Evolutionary conservation across 2,329 filamentous ascomycete genomes (phyloP).

Genomic region (Fusarium clavum): DNA sequence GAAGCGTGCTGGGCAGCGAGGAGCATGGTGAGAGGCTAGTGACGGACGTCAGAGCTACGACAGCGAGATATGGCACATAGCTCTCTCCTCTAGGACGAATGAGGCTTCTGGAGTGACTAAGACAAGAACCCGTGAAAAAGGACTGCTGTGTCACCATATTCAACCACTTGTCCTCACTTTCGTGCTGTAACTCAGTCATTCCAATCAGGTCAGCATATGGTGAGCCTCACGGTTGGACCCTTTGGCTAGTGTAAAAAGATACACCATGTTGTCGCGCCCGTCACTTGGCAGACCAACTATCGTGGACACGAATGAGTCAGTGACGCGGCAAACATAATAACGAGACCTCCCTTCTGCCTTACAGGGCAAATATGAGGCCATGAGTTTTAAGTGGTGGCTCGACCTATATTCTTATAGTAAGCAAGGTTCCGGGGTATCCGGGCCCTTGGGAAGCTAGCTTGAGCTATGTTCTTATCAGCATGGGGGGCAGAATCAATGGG

Average conservation of each 20-base stretch:
- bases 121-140: neutral
- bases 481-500: conserved; percentile 5
- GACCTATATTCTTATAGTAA: conserved; percentile 26
- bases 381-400: neutral
- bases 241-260: conserved; percentile 6
- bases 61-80: neutral
- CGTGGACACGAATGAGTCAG: conserved; percentile 11
- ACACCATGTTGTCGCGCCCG: neutral
- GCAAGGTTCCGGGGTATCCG: conserved; percentile 39
- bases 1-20: conserved; percentile 24
- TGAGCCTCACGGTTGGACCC: neutral
- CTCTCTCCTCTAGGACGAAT: neutral
- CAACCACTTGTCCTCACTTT: neutral
- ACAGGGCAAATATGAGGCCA: neutral
- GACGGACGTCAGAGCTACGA: neutral
- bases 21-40: neutral
- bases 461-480: conserved; percentile 11
- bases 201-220: conserved; percentile 7
- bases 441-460: neutral
- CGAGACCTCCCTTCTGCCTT: conserved; percentile 3
- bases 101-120: neutral
- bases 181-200: neutral
- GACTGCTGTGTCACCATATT: neutral
- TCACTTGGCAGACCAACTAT: neutral
- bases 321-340: conserved; percentile 16